phyloP scores from a whole-genome alignment of 495 filamentous ascomycete species.

The Daldinia vernicosa region DNA sequence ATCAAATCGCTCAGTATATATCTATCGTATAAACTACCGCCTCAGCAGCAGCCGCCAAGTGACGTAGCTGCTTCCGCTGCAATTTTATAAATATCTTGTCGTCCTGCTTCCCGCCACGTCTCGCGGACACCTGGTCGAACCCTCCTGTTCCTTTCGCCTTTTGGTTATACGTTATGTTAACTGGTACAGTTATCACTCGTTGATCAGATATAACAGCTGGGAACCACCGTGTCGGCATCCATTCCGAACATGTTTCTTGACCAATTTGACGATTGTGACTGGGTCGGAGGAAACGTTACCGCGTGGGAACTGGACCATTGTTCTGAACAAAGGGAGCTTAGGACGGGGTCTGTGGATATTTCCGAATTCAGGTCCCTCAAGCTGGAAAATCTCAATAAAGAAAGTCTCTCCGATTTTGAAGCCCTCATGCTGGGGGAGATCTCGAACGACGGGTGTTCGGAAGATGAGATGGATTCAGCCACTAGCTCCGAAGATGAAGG shows the following conservation, averaged over 20 bases:
- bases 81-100: conserved; percentile 1
- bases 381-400: conserved; percentile 19
- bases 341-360: not conserved
- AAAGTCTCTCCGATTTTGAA: conserved; percentile 39
- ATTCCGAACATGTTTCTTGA: conserved; percentile 27
- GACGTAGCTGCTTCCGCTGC: conserved; percentile 35
- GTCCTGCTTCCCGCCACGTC: conserved; percentile 1
- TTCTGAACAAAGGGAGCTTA: not conserved
- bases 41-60: conserved; percentile 26
- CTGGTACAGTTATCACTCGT: not conserved
- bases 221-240: not conserved
- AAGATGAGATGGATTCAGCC: conserved; percentile 28
- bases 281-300: conserved; percentile 45
- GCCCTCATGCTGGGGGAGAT: conserved; percentile 43
- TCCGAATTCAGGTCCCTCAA: not conserved
- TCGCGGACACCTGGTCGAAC: conserved; percentile 4
- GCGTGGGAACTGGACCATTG: conserved; percentile 11
- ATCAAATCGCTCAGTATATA: conserved; percentile 14
- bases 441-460: conserved; percentile 37
- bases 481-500: conserved; percentile 33
- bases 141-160: not conserved
- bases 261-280: conserved; percentile 52
- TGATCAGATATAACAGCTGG: not conserved
- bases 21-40: conserved; percentile 1
- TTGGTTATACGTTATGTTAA: not conserved